phyloP scores from a whole-genome alignment of 2,329 filamentous ascomycete species.

The Sclerotinia spermophila region DNA sequence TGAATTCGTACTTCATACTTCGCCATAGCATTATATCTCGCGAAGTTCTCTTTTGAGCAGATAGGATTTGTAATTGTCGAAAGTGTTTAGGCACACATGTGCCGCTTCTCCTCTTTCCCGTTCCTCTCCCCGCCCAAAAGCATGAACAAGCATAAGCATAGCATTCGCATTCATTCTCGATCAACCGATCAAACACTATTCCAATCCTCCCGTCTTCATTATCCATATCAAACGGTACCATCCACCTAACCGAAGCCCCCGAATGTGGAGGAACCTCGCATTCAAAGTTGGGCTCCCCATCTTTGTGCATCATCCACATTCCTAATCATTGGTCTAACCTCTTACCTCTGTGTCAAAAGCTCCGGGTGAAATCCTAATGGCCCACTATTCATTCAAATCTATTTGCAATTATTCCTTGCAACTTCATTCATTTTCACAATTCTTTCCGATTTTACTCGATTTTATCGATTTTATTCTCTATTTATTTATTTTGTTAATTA shows the following conservation, averaged over 20 bases:
- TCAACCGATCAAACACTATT: not conserved
- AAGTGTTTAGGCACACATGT: not conserved
- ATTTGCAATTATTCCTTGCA: constrained; percentile 6
- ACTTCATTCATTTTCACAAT: not conserved
- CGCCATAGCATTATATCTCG: not conserved
- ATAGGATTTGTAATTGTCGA: not conserved
- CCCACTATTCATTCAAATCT: not conserved
- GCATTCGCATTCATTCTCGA: not conserved
- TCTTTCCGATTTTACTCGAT: not conserved
- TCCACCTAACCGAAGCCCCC: constrained; percentile 1
- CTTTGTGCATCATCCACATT: constrained; percentile 7
- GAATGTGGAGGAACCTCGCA: constrained; percentile 13
- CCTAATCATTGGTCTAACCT: not conserved
- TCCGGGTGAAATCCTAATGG: constrained; percentile 13
- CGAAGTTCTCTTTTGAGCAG: not conserved
- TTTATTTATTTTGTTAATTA: not conserved
- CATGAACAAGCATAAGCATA: not conserved
- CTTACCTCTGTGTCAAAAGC: constrained; percentile 8
- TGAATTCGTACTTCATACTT: not conserved
- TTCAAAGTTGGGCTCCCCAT: constrained; percentile 11
- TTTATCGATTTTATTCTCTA: not conserved
- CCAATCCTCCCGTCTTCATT: not conserved
- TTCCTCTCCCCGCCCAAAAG: not conserved
- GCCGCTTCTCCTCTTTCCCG: not conserved
- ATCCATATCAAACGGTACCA: constrained; percentile 9